Evolutionary conservation across 805 yeast species (phyloP), one percentile per base, ranked within the genome.

Genomic region (Teunomyces lycoperdinae): DNA sequence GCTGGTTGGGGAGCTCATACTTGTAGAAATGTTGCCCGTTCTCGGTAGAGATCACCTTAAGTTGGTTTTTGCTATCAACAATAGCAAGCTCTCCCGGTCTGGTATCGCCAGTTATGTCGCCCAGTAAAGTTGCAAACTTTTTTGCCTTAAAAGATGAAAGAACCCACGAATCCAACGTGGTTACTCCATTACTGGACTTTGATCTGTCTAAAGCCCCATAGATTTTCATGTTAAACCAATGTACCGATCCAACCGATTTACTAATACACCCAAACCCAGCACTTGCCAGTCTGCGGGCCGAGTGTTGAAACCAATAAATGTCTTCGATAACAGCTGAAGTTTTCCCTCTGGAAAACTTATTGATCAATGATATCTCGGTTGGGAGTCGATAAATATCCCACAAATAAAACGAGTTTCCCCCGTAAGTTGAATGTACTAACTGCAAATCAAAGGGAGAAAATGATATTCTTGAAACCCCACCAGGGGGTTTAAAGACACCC

Each of bases 361-460:
- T 89, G 43, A 81, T 58, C 17, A 84, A 62, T 0, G 78, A 67
- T 2, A 84, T 71, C 50, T 80, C 80, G 2, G 56, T 58, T 1
- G 83, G 79, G 32, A 75, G 66, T 47, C 73, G 71, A 40, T 83
- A 70, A 46, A 77, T 70, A 56, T 85, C 90, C 86, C 89, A 85
- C 52, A 82, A 67, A 55, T 73, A 82, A 4, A 85, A 66, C 43
- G 71, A 76, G 58, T 85, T 89, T 2, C 91, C 90, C 44, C 87
- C 70, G 17, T 61, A 56, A 9, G 79, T 76, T 3, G 77, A 75
- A 7, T 84, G 78, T 0, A 83, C 76, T 43, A 85, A 60, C 28
- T 77, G 76, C 34, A 79, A 57, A 56, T 84, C 88, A 58, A 74
- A 79, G 0, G 87, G 86, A 0, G 86, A 83, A 5, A 85, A 57